Base-by-base conservation (phyloP, 306 rosid species). In the Inga oerstediana region DNA sequence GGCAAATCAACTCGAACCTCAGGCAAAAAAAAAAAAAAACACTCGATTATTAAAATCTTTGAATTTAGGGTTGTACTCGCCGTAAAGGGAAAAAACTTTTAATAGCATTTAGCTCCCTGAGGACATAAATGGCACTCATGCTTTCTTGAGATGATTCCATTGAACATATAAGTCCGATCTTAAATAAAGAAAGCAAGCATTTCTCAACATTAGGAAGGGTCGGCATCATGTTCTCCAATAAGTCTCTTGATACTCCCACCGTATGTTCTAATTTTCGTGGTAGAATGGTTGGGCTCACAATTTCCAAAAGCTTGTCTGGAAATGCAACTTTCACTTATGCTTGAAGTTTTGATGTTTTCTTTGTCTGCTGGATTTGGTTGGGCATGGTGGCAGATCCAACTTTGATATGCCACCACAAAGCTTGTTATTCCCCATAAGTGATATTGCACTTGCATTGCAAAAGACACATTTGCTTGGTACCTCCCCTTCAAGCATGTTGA, bases 151-250 rank as follows among this genome's bases (percentile, higher is more conserved):
- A 34, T 0, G 20, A 41, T 71, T 71, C 75, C 51, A 71, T 10
- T 7, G 75, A 71, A 10, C 75, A 39, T 2, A 35, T 5, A 19
- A 71, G 75, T 71, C 35, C 75, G 20, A 39, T 71, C 52, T 5
- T 43, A n/a, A 39, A 58, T n/a, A 58, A 58, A 19, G 30, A 19
- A n/a, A 13, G 0, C 2, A 58, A n/a, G 64, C 64, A 58, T n/a
- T 58, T 58, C 64, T 58, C 64, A 0, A 58, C 1, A 8, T 20
- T 58, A 20, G 64, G 12, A 58, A n/a, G 14, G 4, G n/a, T 58
- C 0, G 0, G 0, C 1, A n/a, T n/a, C 3, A 58, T 58, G 64
- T 7, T 20, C 14, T 58, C 1, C 0, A 2, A 3, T 62, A 2
- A 27, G 17, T 62, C 68, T 27, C 37, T 2, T 24, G 68, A 3